Evolutionary conservation across 768 basidiomycete species (phyloP).

Genomic region (Psilocybe subaeruginosa): DNA sequence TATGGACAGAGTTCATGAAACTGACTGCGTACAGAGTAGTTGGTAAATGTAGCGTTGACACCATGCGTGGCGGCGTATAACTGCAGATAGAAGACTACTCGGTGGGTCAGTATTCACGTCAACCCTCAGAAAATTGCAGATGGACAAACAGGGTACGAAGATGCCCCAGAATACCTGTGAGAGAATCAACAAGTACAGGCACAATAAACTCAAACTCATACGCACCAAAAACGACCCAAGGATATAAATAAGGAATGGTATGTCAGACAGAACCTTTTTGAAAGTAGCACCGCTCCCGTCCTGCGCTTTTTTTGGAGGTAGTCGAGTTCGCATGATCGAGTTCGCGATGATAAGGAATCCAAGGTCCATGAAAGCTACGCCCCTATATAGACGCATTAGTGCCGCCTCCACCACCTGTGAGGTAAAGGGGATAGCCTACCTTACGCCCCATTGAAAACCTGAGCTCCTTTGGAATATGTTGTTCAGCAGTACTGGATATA

Average conservation of each 20-base stretch:
- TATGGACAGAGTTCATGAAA: background rate
- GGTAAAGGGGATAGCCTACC: slow-evolving; percentile 32
- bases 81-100: slow-evolving; percentile 54
- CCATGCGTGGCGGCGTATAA: slow-evolving; percentile 45
- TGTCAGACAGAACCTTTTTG: slow-evolving; percentile 40
- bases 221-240: slow-evolving; percentile 43
- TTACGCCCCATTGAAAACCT: slow-evolving; percentile 47
- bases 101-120: background rate
- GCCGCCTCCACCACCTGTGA: background rate
- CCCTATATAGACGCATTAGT: slow-evolving; percentile 25
- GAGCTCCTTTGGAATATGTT: slow-evolving; percentile 39
- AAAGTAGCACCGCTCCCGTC: slow-evolving; percentile 27
- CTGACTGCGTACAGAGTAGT: slow-evolving; percentile 41
- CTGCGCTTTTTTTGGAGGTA: slow-evolving; percentile 29
- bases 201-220: slow-evolving; percentile 1
- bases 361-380: slow-evolving; percentile 48
- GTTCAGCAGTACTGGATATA: slow-evolving; percentile 57
- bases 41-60: slow-evolving; percentile 39
- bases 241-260: slow-evolving; percentile 43
- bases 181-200: slow-evolving; percentile 6
- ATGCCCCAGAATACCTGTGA: slow-evolving; percentile 48
- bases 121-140: background rate
- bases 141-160: slow-evolving; percentile 49
- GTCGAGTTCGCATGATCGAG: slow-evolving; percentile 43
- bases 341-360: slow-evolving; percentile 47